phyloP scores from a whole-genome alignment of 192 early-diverging fungal genomes.

The Coemansia sp. region DNA sequence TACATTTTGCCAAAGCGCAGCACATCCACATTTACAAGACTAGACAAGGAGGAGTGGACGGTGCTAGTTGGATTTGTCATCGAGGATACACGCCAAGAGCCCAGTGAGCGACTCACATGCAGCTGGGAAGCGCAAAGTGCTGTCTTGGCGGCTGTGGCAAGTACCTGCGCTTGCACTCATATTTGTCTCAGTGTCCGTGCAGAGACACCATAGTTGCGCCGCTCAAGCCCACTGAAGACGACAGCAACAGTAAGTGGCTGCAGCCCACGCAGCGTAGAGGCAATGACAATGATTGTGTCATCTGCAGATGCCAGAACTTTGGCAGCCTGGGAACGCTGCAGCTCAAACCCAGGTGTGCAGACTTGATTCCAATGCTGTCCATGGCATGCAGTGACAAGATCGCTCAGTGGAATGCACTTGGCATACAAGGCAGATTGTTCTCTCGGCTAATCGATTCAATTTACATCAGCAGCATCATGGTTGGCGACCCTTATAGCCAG shows the following conservation, averaged over 20 bases:
- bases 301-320: constrained; percentile 23
- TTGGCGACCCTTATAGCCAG: constrained; percentile 72
- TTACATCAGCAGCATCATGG: constrained; percentile 64
- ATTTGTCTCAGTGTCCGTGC: constrained; percentile 44
- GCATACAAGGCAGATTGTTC: constrained; percentile 74
- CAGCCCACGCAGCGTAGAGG: constrained; percentile 15
- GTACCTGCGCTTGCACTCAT: too few species aligned
- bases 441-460: constrained; percentile 67
- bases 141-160: neutral
- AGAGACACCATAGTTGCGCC: constrained; percentile 32
- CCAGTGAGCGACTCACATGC: neutral
- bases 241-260: neutral
- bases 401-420: constrained; percentile 83
- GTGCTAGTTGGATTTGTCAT: constrained; percentile 78
- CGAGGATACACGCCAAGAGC: constrained; percentile 6
- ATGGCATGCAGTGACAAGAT: constrained; percentile 86
- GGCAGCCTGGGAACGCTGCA: constrained; percentile 7
- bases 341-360: constrained; percentile 47
- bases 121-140: neutral
- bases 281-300: neutral
- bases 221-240: neutral
- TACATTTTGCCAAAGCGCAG: constrained; percentile 67
- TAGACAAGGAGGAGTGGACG: constrained; percentile 75
- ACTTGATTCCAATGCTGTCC: constrained; percentile 44
- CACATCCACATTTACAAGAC: constrained; percentile 61